Evolutionary conservation across 2,329 filamentous ascomycete species (phyloP).

Genomic region (Talaromyces pinophilus): DNA sequence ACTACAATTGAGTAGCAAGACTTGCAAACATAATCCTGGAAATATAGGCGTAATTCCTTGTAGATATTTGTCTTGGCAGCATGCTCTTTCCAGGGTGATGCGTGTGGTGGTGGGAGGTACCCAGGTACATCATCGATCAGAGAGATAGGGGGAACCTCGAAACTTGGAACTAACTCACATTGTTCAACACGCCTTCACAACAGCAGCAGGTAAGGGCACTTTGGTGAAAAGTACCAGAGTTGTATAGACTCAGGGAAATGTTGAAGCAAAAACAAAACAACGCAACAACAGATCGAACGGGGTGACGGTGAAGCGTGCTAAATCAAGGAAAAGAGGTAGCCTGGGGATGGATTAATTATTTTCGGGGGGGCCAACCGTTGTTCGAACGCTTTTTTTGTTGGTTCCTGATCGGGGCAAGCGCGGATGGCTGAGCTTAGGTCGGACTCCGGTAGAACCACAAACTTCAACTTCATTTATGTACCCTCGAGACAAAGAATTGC

Average conservation of each 20-base stretch:
- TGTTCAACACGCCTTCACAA: neutral
- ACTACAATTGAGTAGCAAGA: neutral
- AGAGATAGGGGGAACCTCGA: conserved; percentile 1
- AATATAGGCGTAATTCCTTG: neutral
- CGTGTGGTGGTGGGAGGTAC: neutral
- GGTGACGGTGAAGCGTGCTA: neutral
- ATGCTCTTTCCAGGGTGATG: neutral
- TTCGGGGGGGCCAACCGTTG: neutral
- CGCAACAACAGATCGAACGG: neutral
- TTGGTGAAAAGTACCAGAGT: conserved; percentile 9
- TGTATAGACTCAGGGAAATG: neutral
- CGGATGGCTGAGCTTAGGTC: conserved; percentile 9
- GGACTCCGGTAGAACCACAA: neutral
- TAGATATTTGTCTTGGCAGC: neutral
- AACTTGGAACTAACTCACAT: neutral
- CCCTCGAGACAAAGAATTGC: neutral
- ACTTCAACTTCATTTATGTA: neutral
- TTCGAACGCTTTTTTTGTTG: neutral
- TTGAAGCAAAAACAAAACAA: conserved; percentile 1
- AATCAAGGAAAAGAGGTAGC: neutral
- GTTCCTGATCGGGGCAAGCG: conserved; percentile 6
- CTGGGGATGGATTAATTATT: conserved; percentile 13
- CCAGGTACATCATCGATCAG: neutral
- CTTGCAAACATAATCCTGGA: neutral
- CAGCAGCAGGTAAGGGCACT: neutral